Evolutionary conservation across 495 filamentous ascomycete genomes (phyloP).

Genomic region (Chaetomium tenue): DNA sequence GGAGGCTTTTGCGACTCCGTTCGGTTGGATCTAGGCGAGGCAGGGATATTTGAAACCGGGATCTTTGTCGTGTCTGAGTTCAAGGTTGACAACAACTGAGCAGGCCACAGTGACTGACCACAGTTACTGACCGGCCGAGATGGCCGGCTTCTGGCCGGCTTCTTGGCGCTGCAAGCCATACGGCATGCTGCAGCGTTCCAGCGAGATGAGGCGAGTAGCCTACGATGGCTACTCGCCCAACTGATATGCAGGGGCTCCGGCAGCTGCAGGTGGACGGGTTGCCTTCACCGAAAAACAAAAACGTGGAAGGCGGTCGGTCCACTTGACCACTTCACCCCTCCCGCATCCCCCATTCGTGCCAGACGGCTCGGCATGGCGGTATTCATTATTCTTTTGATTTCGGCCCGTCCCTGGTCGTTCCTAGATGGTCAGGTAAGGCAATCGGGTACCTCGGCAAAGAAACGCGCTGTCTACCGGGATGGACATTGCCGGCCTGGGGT

Average conservation of each 20-base stretch:
- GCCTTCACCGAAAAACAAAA: not conserved
- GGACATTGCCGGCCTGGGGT: not conserved
- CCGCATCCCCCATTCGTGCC: not conserved
- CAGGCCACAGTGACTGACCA: no score
- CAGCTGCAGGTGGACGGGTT: not conserved
- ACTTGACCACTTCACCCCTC: not conserved
- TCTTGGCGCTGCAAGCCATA: slow-evolving; percentile 8
- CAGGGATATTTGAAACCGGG: slow-evolving; percentile 1
- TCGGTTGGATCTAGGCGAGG: not conserved
- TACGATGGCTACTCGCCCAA: not conserved
- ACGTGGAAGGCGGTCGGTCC: not conserved
- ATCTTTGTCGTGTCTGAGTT: not conserved
- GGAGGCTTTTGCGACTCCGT: not conserved
- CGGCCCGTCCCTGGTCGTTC: not conserved
- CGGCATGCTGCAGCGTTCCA: not conserved
- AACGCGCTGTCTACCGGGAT: not conserved
- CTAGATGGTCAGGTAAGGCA: not conserved
- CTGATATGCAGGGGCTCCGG: not conserved
- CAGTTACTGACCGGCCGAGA: not conserved
- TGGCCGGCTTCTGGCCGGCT: not conserved
- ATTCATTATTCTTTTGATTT: not conserved
- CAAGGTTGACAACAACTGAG: not conserved
- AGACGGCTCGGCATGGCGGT: not conserved
- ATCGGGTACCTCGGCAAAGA: not conserved
- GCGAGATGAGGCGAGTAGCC: slow-evolving; percentile 14